These are phyloP conservation scores for Aspergillus quadricinctus DNA, from an alignment of 2,329 filamentous ascomycete species.

Conservation along the genomic window DNA sequence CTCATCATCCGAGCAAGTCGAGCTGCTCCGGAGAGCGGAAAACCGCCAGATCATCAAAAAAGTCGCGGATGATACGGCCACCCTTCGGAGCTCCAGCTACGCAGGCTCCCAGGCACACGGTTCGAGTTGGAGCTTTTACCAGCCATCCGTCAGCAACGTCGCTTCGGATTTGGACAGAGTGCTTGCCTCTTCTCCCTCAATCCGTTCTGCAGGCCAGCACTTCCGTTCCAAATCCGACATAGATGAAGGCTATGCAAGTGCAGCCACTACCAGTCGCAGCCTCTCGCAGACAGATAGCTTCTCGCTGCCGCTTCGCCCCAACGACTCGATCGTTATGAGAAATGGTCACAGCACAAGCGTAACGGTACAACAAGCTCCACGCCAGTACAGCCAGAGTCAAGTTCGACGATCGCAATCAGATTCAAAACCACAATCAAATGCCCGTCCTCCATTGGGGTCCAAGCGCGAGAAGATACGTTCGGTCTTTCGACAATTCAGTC, in stretches of 20 bases:
- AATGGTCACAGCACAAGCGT: conserved; percentile 18
- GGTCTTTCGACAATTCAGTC: conserved; percentile 14
- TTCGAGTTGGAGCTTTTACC: conserved; percentile 23
- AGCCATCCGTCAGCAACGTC: conserved; percentile 24
- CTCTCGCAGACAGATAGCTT: conserved; percentile 8
- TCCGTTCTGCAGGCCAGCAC: conserved; percentile 18
- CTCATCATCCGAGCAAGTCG: conserved; percentile 31
- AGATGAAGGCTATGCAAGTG: conserved; percentile 28
- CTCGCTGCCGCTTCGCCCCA: conserved; percentile 12
- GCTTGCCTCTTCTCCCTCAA: conserved; percentile 23
- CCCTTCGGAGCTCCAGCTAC: conserved; percentile 27
- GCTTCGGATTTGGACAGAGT: conserved; percentile 31
- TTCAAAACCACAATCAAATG: conserved; percentile 3
- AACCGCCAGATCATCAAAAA: conserved; percentile 33
- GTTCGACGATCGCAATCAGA: conserved; percentile 19
- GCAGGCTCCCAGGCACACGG: conserved; percentile 21
- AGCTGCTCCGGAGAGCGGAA: conserved; percentile 28
- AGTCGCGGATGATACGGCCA: conserved; percentile 35
- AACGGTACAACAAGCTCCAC: conserved; percentile 8
- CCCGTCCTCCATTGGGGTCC: conserved; percentile 10
- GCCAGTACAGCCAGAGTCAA: conserved; percentile 4
- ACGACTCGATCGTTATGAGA: conserved; percentile 9
- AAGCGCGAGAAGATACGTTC: conserved; percentile 19
- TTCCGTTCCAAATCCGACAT: conserved; percentile 11
- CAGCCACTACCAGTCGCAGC: conserved; percentile 12